phyloP scores from a whole-genome alignment of 306 rosid genomes.

The Erythrophleum fordii region DNA sequence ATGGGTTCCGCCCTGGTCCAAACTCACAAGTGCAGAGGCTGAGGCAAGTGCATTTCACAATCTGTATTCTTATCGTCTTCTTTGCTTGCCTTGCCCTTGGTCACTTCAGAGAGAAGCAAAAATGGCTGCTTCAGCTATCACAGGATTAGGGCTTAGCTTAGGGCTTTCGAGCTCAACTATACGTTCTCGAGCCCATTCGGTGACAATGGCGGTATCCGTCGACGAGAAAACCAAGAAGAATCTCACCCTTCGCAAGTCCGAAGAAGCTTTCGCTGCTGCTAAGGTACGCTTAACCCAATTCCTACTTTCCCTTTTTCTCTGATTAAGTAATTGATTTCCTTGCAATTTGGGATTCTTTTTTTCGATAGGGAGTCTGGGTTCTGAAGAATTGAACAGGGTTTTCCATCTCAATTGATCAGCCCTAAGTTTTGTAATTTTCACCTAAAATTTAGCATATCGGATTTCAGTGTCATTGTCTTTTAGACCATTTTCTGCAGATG shows the following conservation, averaged over 20 bases:
- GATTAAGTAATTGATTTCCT: not conserved
- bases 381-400: not conserved
- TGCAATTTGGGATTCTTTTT: not conserved
- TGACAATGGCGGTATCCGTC: conserved; percentile 75
- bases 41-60: not conserved
- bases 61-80: conserved; percentile 6
- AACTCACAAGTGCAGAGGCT: no score
- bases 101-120: not conserved
- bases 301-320: not conserved
- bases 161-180: conserved; percentile 51
- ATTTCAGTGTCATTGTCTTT: not conserved
- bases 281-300: conserved; percentile 51
- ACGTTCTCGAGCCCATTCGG: conserved; percentile 26
- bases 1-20: no score
- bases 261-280: conserved; percentile 88
- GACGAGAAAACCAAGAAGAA: conserved; percentile 67
- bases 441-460: not conserved
- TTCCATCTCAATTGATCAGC: not conserved
- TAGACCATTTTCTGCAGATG: not conserved
- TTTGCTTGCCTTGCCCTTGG: not conserved
- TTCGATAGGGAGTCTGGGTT: not conserved
- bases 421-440: not conserved
- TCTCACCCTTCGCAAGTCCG: conserved; percentile 75
- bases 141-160: conserved; percentile 47
- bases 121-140: conserved; percentile 57